Base-by-base conservation (phyloP, 495 filamentous ascomycete species). In the Neurospora intermedia region DNA sequence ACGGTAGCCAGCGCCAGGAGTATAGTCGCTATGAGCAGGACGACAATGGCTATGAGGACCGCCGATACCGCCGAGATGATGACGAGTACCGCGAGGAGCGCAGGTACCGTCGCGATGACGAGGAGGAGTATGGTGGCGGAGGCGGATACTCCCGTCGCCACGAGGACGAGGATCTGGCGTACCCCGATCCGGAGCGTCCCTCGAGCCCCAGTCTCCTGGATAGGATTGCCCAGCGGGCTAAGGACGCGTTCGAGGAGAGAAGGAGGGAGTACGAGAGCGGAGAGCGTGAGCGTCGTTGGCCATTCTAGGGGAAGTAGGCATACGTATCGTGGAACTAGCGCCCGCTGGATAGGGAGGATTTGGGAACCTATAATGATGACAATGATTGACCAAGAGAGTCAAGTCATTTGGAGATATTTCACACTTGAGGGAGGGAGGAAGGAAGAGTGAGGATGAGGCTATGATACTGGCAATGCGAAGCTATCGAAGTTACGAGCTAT, bases 21-120 rank as follows among this genome's bases (percentile, higher is more conserved):
- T 87, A 87, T 73, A 76, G 74, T 41, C 82, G 81, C 69, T 81
- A 81, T 72, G 84, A 84, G 71, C 82, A 82, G 77, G 74, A 81
- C 9, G 76, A 82, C 45, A 18, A 76, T n/a, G 77, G 78, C 54
- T 81, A 82, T 71, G 80, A 84, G 73, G 76, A 83, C 71, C 80
- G 81, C 70, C 75, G 73, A 23, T 72, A 77, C 43, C 72, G 76
- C 23, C 80, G 80, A 41, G 76, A 79, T 11, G 75, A 80, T 10
- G 59, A 73, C 23, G 75, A 74, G 42, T 62, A 73, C 45, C n/a
- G 71, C 18, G 72, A 71, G 73, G 70, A 72, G 72, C 40, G 38
- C 31, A 23, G 69, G 41, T 71, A 54, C 35, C 20, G 70, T n/a
- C 42, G 70, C 16, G 70, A 71, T 38, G 70, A 72, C 16, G 70